Percentiles rank a stretch among this genome's conserved stretches.
Evolutionary conservation across 805 yeast species (phyloP).

Genomic region (Teunomyces tritomae): DNA sequence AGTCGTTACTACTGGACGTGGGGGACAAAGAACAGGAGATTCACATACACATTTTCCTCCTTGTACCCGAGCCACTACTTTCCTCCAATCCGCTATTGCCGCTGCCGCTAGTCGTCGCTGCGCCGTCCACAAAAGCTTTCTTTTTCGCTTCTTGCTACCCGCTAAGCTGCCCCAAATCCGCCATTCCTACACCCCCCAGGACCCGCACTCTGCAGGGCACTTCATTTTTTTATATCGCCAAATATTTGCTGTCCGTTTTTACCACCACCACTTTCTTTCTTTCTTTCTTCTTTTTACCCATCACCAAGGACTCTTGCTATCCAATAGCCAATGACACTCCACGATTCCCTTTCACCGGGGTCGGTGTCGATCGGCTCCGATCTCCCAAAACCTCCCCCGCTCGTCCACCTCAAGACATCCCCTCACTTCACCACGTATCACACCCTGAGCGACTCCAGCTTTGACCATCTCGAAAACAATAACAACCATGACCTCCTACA

Average conservation of each 20-base stretch:
- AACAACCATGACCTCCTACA: conserved; percentile 11
- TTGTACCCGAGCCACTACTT: not conserved
- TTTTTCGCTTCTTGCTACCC: not conserved
- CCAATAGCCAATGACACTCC: not conserved
- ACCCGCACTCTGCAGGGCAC: not conserved
- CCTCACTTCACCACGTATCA: conserved; percentile 2
- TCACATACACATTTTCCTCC: too few species aligned
- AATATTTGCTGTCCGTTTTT: not conserved
- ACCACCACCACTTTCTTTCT: not conserved
- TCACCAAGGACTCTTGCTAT: too few species aligned
- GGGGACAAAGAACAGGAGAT: too few species aligned
- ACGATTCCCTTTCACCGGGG: not conserved
- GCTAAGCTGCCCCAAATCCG: too few species aligned
- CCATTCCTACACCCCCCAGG: too few species aligned
- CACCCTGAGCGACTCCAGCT: not conserved
- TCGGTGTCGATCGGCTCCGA: not conserved
- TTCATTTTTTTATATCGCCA: not conserved
- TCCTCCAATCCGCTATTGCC: not conserved
- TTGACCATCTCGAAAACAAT: not conserved
- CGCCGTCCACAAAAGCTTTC: not conserved
- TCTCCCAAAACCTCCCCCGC: conserved; percentile 2
- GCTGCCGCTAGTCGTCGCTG: too few species aligned
- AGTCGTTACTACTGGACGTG: too few species aligned
- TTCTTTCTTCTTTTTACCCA: not conserved
- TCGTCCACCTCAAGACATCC: not conserved